Evolutionary conservation across 2,329 filamentous ascomycete species (phyloP), one percentile per base, ranked within the genome.

Genomic region (Penicillium olsonii): DNA sequence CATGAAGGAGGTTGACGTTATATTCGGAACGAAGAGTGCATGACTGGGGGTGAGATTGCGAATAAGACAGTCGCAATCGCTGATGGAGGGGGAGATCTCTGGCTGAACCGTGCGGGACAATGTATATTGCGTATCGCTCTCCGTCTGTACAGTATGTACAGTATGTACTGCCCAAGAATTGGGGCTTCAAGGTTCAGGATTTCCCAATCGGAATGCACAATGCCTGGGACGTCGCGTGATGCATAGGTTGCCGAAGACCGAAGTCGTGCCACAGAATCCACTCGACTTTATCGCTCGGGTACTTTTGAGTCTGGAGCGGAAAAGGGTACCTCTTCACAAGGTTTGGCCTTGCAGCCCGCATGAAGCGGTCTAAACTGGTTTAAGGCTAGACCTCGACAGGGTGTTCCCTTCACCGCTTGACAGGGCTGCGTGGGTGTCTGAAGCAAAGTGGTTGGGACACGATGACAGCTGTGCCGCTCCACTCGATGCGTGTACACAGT

Each of bases 331-430:
- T 29, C 26, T 31, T 57, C 63, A 59, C 61, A 65, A 62, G 62
- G 61, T 55, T 47, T 48, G 53, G 59, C 61, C 60, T 64, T 65
- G 52, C 54, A 52, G 52, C 14, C 49, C 54, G 50, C 57, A 63
- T 60, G 56, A 57, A 52, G 63, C 64, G 64, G 64, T 67, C 62
- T 65, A 57, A 46, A 39, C 48, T 45, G 40, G 50, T 42, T 51
- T 49, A 56, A 52, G 46, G 37, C 56, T 51, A 41, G 48, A 41
- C 35, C 40, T 26, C 49, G 50, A 52, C 53, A 55, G 49, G 52
- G 38, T 38, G 37, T 38, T 24, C 41, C 48, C 50, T 55, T 55
- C 55, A 56, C 59, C 60, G 56, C 57, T 58, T 54, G 48, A 54
- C 47, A 54, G 51, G 42, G 33, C 58, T 60, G 53, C 50, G 55